Evolutionary conservation across 331 rosid genomes (phyloP).

Genomic region (Acacia concinna): DNA sequence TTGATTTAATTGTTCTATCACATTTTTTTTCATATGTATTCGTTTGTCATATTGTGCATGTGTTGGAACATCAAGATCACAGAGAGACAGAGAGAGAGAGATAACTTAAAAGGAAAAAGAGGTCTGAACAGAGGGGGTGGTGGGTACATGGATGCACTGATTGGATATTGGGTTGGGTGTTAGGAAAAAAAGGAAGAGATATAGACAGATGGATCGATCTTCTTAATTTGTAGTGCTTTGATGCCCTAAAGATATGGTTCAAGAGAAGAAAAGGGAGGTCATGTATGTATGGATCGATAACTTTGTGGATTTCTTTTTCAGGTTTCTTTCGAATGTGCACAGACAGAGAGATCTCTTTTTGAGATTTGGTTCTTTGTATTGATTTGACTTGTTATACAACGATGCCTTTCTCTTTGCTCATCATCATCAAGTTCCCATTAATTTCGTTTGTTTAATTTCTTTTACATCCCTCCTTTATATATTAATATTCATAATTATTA

Average conservation of each 20-base stretch:
- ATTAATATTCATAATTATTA: neutral
- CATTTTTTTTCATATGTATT: conserved; percentile 23
- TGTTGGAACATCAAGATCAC: neutral
- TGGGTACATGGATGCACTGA: neutral
- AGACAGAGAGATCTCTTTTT: conserved; percentile 59
- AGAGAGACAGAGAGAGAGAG: neutral
- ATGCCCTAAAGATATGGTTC: conserved; percentile 13
- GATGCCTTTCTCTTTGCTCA: neutral
- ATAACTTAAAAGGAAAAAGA: neutral
- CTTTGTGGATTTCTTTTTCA: conserved; percentile 35
- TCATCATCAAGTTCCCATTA: neutral
- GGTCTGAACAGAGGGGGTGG: neutral
- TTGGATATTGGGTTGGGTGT: conserved; percentile 20
- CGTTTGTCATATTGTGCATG: conserved; percentile 28
- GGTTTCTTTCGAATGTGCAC: conserved; percentile 17
- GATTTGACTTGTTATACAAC: conserved; percentile 28
- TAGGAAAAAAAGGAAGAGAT: neutral
- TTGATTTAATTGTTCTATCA: too few species aligned
- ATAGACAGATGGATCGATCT: neutral
- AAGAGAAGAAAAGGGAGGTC: neutral
- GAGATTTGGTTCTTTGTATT: conserved; percentile 57
- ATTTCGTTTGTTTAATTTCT: conserved; percentile 12
- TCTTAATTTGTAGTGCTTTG: conserved; percentile 35
- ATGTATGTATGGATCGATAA: conserved; percentile 24
- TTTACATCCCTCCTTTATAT: neutral